These are phyloP conservation scores for Triticum urartu DNA, from an alignment of 176 grass and related monocot species.

Conservation along the genomic window DNA sequence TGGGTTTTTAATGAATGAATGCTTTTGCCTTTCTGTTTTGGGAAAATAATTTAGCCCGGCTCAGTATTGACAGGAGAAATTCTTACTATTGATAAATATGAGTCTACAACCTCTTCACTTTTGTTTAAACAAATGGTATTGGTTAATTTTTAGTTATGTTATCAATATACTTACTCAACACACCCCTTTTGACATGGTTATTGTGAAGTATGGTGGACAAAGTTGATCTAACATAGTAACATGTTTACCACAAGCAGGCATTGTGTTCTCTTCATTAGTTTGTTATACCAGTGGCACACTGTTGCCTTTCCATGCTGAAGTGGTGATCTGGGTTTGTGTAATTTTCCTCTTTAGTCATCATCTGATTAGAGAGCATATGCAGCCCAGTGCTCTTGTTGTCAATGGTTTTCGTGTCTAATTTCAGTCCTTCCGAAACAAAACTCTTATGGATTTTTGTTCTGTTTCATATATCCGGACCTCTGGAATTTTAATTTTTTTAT, in stretches of 20 bases:
- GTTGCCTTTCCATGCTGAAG: neutral
- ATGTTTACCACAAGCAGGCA: neutral
- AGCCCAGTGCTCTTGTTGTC: neutral
- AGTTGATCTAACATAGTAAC: neutral
- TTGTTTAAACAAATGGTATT: neutral
- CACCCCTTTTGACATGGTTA: neutral
- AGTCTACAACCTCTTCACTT: neutral
- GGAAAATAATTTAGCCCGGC: neutral
- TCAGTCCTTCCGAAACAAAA: neutral
- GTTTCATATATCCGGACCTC: neutral
- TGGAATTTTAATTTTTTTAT: neutral
- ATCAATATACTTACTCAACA: neutral
- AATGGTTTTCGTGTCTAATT: neutral
- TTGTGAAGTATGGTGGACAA: neutral
- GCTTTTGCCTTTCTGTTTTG: neutral
- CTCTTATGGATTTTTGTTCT: neutral
- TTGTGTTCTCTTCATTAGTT: slow-evolving; percentile 3
- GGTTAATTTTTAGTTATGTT: neutral
- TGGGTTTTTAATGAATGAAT: no score
- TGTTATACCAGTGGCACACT: neutral
- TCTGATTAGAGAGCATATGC: slow-evolving; percentile 10
- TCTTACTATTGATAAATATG: neutral
- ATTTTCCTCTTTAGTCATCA: neutral
- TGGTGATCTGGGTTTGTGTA: neutral
- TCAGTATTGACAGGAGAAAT: neutral